These are phyloP conservation scores for Metarhizium sp. DNA, from an alignment of 2,329 filamentous ascomycete genomes.

Conservation along the genomic window DNA sequence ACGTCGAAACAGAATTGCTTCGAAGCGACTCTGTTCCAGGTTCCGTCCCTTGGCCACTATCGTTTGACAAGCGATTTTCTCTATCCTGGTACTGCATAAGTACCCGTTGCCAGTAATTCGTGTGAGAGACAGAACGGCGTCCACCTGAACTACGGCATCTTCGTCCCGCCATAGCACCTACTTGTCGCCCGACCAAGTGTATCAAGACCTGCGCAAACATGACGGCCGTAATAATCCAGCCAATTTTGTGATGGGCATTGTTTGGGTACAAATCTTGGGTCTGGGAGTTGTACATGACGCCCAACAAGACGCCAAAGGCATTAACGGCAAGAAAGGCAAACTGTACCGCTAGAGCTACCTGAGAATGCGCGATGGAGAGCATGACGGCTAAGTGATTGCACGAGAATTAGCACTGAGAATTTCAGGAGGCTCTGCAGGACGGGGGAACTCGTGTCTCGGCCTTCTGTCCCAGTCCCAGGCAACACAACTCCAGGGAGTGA, in stretches of 20 bases:
- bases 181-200: slow-evolving; percentile 53
- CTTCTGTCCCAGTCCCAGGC: not conserved
- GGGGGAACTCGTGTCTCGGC: not conserved
- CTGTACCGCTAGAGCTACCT: slow-evolving; percentile 61
- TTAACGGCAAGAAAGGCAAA: slow-evolving; percentile 58
- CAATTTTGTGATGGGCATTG: slow-evolving; percentile 81
- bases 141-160: slow-evolving; percentile 20
- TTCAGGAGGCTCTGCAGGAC: not conserved
- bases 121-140: slow-evolving; percentile 52
- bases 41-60: slow-evolving; percentile 69
- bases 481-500: too few relatives aligned
- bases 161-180: slow-evolving; percentile 14
- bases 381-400: slow-evolving; percentile 54
- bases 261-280: slow-evolving; percentile 81
- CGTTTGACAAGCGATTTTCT: slow-evolving; percentile 52
- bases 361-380: slow-evolving; percentile 73
- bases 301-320: slow-evolving; percentile 53
- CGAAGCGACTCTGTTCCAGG: slow-evolving; percentile 56
- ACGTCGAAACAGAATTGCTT: slow-evolving; percentile 55
- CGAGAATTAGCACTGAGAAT: slow-evolving; percentile 1
- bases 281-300: slow-evolving; percentile 64
- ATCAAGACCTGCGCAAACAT: slow-evolving; percentile 61
- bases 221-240: slow-evolving; percentile 73
- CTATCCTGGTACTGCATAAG: slow-evolving; percentile 30
- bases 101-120: not conserved